A percentile compares a stretch with the other conserved stretches of the same genome.
Conservation (phyloP, 2,329 filamentous ascomycete species). For the Monilinia polystroma region DNA sequence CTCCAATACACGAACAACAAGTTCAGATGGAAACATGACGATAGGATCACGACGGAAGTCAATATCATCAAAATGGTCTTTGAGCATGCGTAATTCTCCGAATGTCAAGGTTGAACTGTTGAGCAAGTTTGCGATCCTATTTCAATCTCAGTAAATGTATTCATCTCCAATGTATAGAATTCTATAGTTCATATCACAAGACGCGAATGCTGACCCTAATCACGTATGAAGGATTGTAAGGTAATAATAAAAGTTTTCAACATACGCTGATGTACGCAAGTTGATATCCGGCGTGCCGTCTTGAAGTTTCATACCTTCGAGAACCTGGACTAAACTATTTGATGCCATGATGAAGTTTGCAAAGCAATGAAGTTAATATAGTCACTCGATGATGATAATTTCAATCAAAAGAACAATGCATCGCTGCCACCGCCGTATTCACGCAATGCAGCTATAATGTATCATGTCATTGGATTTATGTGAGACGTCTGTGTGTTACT, state of each 20-base stretch:
- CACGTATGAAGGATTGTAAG: no score
- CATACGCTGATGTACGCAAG: slow-evolving; percentile 20
- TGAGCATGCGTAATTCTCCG: slow-evolving; percentile 7
- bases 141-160: background rate
- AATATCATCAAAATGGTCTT: slow-evolving; percentile 20
- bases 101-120: slow-evolving; percentile 7
- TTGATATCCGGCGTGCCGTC: slow-evolving; percentile 14
- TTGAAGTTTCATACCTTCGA: slow-evolving; percentile 8
- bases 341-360: slow-evolving; percentile 5
- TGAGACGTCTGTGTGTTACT: background rate
- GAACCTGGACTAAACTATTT: background rate
- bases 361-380: background rate
- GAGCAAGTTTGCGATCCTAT: slow-evolving; percentile 15
- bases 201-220: background rate
- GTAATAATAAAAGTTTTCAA: background rate
- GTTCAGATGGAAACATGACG: slow-evolving; percentile 30
- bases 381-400: background rate
- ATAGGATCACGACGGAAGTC: slow-evolving; percentile 11
- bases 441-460: background rate
- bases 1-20: slow-evolving; percentile 28
- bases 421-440: background rate
- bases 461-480: background rate
- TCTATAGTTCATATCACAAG: background rate
- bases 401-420: background rate
- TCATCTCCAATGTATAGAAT: background rate